These are phyloP conservation scores for Phytophthora sansomeana DNA, from an alignment of 352 stramenopile species.

Conservation along the genomic window DNA sequence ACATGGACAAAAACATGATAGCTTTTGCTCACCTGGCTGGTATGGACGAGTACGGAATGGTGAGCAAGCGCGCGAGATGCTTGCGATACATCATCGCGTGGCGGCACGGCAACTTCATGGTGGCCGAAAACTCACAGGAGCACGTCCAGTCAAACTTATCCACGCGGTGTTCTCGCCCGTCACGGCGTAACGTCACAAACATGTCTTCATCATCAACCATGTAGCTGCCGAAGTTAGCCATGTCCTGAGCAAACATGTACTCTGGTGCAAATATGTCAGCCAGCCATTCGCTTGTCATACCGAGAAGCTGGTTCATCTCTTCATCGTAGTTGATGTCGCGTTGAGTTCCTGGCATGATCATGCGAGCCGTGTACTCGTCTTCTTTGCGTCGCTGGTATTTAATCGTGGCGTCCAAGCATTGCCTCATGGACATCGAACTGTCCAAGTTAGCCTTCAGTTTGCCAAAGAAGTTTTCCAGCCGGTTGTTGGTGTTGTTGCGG, in stretches of 20 bases:
- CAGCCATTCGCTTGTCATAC: slow-evolving; percentile 4
- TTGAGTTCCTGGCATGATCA: no score
- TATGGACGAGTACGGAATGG: slow-evolving; percentile 10
- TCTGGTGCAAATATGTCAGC: neutral
- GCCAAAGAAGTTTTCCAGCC: neutral
- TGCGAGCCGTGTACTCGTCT: neutral
- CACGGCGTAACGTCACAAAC: neutral
- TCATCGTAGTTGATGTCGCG: neutral
- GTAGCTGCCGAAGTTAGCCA: neutral
- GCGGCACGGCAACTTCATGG: slow-evolving; percentile 12
- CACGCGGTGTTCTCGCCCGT: neutral
- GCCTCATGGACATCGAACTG: neutral
- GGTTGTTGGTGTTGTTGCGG: neutral
- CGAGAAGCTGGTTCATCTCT: no score
- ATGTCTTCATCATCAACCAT: neutral
- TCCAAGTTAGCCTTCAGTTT: neutral
- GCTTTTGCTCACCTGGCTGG: neutral
- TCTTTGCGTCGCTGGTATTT: slow-evolving; percentile 1
- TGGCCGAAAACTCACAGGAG: neutral
- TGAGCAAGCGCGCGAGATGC: neutral
- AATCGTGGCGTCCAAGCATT: neutral
- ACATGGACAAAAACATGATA: slow-evolving; percentile 6
- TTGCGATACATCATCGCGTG: slow-evolving; percentile 10
- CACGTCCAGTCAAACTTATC: slow-evolving; percentile 10
- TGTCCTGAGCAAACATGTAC: slow-evolving; percentile 3